Evolutionary conservation across 805 yeast species (phyloP), one percentile per base, ranked within the genome.

Genomic region (Cyberlindnera petersonii): DNA sequence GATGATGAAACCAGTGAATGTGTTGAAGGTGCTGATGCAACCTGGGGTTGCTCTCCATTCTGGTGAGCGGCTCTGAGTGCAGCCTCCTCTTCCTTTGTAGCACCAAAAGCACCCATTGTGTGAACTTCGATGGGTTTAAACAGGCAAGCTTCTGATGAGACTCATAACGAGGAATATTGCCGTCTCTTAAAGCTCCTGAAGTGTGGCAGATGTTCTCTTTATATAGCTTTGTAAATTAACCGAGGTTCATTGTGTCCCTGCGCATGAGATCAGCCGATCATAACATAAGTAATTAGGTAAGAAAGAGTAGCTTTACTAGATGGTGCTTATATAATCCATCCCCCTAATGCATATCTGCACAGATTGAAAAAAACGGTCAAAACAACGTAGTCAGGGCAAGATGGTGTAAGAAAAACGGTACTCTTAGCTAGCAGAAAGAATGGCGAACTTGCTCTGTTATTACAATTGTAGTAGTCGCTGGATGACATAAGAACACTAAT

Each of bases 31-130:
- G 14, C 24, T 17, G 32, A 28, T 31, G 9, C 38, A 20, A 30
- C 23, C 23, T 20, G 19, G 10, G 8, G 21, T 5, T 22, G 17
- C 23, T 23, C 26, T 7, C 19, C 26, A 5, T 26, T 26, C 19
- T 16, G 32, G 8, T 33, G 44, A 13, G 48, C 50, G 2, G 27
- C 42, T 35, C 52, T 44, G 15, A 50, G 40, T 5, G 47, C 50
- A 3, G 35, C 46, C 13, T 49, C 53, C 16, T 50, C 52, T 21
- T 45, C 52, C 26, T 40, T 39, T 5, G 52, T 39, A 24, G 55
- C 87, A 24, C 46, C 46, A 18, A 43, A 33, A 17, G 29, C 37
- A 23, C 46, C 46, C 46, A 43, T 43, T 22, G 9, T 7, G 13
- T n/a, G 6, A 21, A 17, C 8, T 17, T 6, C 19, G 19, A 11